phyloP scores from a whole-genome alignment of 345 rosid species.

The Eucalyptus leucophloia region DNA sequence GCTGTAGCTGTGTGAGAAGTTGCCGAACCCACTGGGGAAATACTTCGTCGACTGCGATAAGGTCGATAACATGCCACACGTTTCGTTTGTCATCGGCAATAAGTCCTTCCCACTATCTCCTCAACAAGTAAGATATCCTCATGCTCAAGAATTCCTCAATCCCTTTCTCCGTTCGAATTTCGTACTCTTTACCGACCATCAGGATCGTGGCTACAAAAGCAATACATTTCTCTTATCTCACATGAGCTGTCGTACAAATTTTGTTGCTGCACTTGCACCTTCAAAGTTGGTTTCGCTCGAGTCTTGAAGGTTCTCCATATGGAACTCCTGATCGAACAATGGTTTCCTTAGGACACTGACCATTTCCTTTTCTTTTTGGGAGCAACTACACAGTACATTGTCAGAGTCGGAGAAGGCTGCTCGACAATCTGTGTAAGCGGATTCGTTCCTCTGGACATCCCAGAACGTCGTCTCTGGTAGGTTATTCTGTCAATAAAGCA shows the following conservation, averaged over 20 bases:
- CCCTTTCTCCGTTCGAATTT: neutral
- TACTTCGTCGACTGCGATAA: slow-evolving; percentile 34
- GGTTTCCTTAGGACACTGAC: neutral
- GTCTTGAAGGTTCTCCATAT: neutral
- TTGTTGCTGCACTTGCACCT: neutral
- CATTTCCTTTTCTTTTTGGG: neutral
- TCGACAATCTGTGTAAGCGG: slow-evolving; percentile 35
- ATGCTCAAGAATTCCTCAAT: neutral
- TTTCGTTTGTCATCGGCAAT: slow-evolving; percentile 36
- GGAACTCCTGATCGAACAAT: neutral
- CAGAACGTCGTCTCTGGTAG: slow-evolving; percentile 43
- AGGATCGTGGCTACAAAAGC: neutral
- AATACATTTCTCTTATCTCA: neutral
- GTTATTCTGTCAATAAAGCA: neutral
- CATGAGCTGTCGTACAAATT: neutral
- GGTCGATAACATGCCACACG: slow-evolving; percentile 21
- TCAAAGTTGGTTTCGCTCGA: neutral
- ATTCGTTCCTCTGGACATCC: slow-evolving; percentile 29
- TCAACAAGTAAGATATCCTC: slow-evolving; percentile 17
- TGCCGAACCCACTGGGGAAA: slow-evolving; percentile 37
- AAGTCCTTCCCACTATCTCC: slow-evolving; percentile 37
- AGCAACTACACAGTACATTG: slow-evolving; percentile 18
- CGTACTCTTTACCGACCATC: neutral
- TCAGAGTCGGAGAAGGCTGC: slow-evolving; percentile 18
- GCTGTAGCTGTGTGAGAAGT: slow-evolving; percentile 33